These are phyloP conservation scores for Gigaspora rosea DNA, from an alignment of 192 early-diverging fungal species.

Conservation along the genomic window DNA sequence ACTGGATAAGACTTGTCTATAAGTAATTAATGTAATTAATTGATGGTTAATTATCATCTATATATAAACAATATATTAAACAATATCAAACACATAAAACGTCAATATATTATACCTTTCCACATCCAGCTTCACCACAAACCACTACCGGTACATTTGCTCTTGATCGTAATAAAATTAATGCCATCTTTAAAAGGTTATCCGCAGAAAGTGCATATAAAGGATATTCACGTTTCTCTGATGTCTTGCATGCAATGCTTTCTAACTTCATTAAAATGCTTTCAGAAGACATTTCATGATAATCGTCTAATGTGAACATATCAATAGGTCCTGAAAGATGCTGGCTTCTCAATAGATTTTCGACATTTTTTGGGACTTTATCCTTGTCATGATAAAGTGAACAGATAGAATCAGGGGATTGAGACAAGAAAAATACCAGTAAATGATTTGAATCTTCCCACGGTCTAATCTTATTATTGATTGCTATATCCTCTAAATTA, in stretches of 20 bases:
- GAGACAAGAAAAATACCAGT: constrained; percentile 30
- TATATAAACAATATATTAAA: neutral
- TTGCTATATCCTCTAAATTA: neutral
- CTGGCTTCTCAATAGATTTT: constrained; percentile 27
- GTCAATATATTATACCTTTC: constrained; percentile 2
- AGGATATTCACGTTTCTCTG: neutral
- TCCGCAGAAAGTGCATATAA: constrained; percentile 17
- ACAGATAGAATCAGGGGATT: constrained; percentile 26
- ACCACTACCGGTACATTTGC: constrained; percentile 29
- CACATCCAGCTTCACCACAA: constrained; percentile 32
- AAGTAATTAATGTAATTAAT: neutral
- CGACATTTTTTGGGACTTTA: constrained; percentile 23
- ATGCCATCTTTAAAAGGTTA: constrained; percentile 29
- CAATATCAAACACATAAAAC: neutral
- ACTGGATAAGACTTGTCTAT: constrained; percentile 30
- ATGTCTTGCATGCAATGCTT: neutral
- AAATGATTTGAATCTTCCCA: constrained; percentile 35
- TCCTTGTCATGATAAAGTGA: constrained; percentile 12
- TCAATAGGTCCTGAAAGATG: neutral
- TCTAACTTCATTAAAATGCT: constrained; percentile 6
- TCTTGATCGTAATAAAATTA: constrained; percentile 22
- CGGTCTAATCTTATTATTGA: neutral
- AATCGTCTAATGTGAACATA: neutral
- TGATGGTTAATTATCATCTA: neutral
- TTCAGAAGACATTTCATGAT: constrained; percentile 9